phyloP scores from a whole-genome alignment of 495 filamentous ascomycete genomes.

The Opeltia flavorubescens region DNA sequence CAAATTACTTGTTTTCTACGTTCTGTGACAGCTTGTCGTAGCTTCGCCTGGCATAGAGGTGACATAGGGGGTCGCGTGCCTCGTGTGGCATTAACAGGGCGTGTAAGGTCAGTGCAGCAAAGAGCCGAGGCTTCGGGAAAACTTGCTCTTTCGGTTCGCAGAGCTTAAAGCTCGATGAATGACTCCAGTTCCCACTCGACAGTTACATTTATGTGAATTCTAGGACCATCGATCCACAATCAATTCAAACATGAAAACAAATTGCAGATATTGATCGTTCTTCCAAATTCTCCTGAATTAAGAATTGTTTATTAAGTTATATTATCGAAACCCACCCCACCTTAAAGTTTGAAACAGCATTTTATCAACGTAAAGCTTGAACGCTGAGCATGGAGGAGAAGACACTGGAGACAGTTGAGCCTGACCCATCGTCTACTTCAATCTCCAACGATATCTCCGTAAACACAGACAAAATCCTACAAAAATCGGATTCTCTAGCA shows the following conservation, averaged over 20 bases:
- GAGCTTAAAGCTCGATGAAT: background rate
- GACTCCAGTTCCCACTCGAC: background rate
- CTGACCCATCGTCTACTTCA: constrained; percentile 1
- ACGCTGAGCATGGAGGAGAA: background rate
- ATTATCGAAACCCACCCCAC: too few relatives aligned
- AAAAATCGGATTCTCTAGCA: background rate
- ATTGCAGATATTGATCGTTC: too few relatives aligned
- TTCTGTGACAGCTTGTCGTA: background rate
- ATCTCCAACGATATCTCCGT: background rate
- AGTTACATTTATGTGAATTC: background rate
- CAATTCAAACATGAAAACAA: too few relatives aligned
- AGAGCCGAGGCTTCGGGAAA: constrained; percentile 2
- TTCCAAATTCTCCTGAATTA: too few relatives aligned
- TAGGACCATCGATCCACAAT: too few relatives aligned
- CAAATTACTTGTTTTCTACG: background rate
- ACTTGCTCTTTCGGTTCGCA: background rate
- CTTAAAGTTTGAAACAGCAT: too few relatives aligned
- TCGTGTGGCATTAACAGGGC: too few relatives aligned
- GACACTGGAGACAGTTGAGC: background rate
- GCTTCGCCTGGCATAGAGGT: too few relatives aligned
- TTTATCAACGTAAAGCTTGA: too few relatives aligned
- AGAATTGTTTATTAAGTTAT: too few relatives aligned
- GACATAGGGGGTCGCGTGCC: too few relatives aligned
- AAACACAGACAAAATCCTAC: background rate
- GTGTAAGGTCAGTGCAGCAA: too few relatives aligned